These are phyloP conservation scores for Blastomyces gilchristii DNA, from an alignment of 2,329 filamentous ascomycete genomes.

Conservation along the genomic window DNA sequence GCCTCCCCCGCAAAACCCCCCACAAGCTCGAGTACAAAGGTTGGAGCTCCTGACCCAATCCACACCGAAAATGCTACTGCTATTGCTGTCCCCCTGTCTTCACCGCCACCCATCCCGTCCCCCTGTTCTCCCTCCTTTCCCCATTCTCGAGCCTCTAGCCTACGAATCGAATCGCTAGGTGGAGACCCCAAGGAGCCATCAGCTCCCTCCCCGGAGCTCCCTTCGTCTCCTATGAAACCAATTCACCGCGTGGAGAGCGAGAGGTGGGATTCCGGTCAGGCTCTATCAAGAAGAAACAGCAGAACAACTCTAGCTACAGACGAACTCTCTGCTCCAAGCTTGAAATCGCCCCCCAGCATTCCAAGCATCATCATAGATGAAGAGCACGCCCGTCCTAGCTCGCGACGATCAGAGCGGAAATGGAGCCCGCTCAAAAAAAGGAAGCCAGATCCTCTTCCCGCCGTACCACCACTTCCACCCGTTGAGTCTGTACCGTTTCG, in stretches of 20 bases:
- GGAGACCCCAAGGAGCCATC: not conserved
- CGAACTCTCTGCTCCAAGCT: conserved; percentile 19
- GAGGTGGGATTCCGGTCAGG: conserved; percentile 1
- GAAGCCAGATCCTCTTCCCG: conserved; percentile 28
- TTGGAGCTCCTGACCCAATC: not conserved
- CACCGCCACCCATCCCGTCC: not conserved
- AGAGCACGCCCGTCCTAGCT: conserved; percentile 30
- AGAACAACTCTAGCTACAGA: conserved; percentile 11
- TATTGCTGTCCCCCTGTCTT: not conserved
- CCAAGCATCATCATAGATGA: conserved; percentile 35
- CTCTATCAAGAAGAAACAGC: conserved; percentile 4
- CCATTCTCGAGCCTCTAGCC: conserved; percentile 1
- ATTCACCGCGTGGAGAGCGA: conserved; percentile 4
- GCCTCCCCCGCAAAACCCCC: not conserved
- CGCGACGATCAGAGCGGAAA: conserved; percentile 36
- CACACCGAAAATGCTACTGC: not conserved
- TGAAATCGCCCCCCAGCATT: conserved; percentile 27
- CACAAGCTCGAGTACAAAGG: not conserved
- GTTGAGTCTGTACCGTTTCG: conserved; percentile 33
- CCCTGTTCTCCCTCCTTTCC: not conserved
- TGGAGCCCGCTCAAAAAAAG: conserved; percentile 29
- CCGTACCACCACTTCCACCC: conserved; percentile 26
- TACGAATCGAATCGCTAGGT: not conserved
- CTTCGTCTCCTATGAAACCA: not conserved
- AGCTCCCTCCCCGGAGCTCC: not conserved